Evolutionary conservation across 2,329 filamentous ascomycete genomes (phyloP), one percentile per base, ranked within the genome.

Genomic region (Xylaria sp.): DNA sequence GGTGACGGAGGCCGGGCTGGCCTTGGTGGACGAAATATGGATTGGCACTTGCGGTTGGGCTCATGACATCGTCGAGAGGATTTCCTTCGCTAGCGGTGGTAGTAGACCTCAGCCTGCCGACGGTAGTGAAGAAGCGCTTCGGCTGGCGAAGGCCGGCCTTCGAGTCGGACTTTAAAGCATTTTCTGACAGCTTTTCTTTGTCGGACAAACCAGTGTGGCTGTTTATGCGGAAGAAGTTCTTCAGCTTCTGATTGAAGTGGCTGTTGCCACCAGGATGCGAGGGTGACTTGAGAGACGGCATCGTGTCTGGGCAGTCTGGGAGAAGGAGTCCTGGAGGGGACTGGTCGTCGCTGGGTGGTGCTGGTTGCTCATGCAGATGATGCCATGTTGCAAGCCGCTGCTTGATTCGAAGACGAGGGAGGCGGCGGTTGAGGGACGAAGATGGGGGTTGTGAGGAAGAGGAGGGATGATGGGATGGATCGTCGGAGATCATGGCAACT

Each of bases 1-100:
- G 93, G 80, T 99, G 95, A 74, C 94, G 90, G 71, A 98, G 82
- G 67, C 92, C 91, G 3, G 95, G 95, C 70, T 93, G 93, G 59
- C 95, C 95, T 79, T 99, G 95, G 75, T 98, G 95, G 68, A 89
- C 91, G 77, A 98, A 99, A 79, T 99, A 99, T 17, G 95, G 95
- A 76, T 99, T 99, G 67, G 93, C 94, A 73, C 94, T 88, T 53
- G 93, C 94, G 4, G 93, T 98, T 25, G 95, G 95, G 73, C 93
- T 97, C 72, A 96, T 84, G 64, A 87, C 83, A 76, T 97, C 93
- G 69, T 97, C 94, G 67, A 97, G 84, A 60, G 90, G 87, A 74
- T 97, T 93, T 70, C 93, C 93, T 78, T 97, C 94, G 78, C 93
- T 97, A 68, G 92, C 92, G 58, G 96, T 91, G 25, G 94, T 98